Conservation (phyloP, 1,284 basidiomycete genomes). For the Sporisorium reilianum region DNA sequence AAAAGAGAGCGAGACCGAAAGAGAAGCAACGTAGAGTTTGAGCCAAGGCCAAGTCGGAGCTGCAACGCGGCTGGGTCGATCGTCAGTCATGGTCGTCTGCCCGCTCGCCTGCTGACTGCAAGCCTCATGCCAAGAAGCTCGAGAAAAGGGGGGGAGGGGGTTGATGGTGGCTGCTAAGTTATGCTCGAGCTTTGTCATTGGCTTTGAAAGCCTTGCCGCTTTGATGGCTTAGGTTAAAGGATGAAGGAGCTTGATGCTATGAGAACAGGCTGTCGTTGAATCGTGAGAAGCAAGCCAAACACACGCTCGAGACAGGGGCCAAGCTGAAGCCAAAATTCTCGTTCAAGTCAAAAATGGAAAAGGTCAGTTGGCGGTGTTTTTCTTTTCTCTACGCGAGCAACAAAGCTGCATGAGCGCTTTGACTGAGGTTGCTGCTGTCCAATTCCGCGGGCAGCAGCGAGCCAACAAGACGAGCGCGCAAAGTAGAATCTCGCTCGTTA, state of each 20-base stretch:
- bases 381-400: neutral
- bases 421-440: constrained; percentile 18
- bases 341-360: constrained; percentile 1
- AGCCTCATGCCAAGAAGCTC: constrained; percentile 4
- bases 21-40: constrained; percentile 20
- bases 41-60: constrained; percentile 29
- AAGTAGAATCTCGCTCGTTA: constrained; percentile 28
- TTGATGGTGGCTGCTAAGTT: no score
- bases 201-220: no score
- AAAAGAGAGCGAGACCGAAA: no score
- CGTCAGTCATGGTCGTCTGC: neutral
- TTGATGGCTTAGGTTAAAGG: no score
- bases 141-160: neutral
- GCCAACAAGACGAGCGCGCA: neutral
- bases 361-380: no score
- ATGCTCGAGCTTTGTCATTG: no score
- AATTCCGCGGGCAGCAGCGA: constrained; percentile 18
- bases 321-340: constrained; percentile 1
- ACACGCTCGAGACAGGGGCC: constrained; percentile 12
- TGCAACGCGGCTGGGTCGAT: constrained; percentile 12
- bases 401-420: neutral
- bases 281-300: neutral
- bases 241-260: no score
- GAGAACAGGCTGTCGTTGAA: no score
- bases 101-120: neutral